Evolutionary conservation across 306 rosid genomes (phyloP).

Genomic region (Fragaria iinumae): DNA sequence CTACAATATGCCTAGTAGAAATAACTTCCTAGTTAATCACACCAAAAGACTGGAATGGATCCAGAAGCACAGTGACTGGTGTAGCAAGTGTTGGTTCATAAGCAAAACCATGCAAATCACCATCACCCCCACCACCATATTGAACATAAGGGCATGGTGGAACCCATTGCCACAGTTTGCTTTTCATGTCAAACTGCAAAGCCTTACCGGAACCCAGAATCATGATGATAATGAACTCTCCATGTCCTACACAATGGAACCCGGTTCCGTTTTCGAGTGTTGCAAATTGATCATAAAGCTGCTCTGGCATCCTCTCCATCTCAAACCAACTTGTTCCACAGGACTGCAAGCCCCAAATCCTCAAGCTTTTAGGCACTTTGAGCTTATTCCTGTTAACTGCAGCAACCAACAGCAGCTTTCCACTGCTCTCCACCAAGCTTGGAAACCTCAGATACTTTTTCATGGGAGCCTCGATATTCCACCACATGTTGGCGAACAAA

Average conservation of each 20-base stretch:
- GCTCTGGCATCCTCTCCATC: constrained; percentile 92
- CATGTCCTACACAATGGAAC: constrained; percentile 73
- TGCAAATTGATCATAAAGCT: constrained; percentile 58
- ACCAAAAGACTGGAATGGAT: constrained; percentile 41
- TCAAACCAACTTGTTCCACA: constrained; percentile 90
- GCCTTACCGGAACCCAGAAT: constrained; percentile 56
- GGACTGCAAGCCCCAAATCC: constrained; percentile 74
- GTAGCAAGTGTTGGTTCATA: constrained; percentile 83
- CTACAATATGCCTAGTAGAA: not conserved
- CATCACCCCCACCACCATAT: constrained; percentile 5
- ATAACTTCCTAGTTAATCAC: constrained; percentile 19
- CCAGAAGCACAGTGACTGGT: constrained; percentile 72
- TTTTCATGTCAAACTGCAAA: constrained; percentile 55
- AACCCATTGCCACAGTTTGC: constrained; percentile 90
- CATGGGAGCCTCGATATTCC: constrained; percentile 93
- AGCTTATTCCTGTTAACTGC: constrained; percentile 65
- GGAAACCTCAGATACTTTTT: constrained; percentile 75
- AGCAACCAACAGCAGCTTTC: constrained; percentile 61
- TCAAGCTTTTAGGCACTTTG: constrained; percentile 76
- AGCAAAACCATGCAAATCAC: constrained; percentile 74
- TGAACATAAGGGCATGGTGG: constrained; percentile 76
- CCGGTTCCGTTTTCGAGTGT: constrained; percentile 68
- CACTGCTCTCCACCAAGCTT: constrained; percentile 57
- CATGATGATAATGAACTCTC: constrained; percentile 62
- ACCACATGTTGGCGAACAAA: constrained; percentile 53